phyloP scores from a whole-genome alignment of 139 green algal species.

The Haematococcus lacustris region DNA sequence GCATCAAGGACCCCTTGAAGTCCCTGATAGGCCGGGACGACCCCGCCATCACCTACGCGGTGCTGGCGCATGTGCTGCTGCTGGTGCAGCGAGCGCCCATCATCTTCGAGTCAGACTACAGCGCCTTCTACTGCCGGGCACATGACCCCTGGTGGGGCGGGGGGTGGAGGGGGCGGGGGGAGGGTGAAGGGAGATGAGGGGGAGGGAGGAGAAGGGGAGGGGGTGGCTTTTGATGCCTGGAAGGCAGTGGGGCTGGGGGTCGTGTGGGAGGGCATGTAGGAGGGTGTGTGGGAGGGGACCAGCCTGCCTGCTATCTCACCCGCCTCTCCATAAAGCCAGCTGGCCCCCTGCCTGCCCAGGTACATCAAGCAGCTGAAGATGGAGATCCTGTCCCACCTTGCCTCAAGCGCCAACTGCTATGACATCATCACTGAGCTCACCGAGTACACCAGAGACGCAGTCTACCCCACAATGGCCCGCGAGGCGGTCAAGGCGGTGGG shows the following conservation, averaged over 20 bases:
- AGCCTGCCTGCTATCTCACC: background rate
- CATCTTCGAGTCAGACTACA: constrained; percentile 68
- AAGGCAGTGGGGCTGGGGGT: too few species aligned
- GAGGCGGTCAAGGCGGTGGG: constrained; percentile 58
- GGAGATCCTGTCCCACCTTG: constrained; percentile 79
- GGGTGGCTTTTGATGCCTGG: too few species aligned
- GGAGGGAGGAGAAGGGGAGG: too few species aligned
- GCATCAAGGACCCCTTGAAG: constrained; percentile 82
- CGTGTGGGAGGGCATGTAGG: too few species aligned
- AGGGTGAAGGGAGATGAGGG: too few species aligned
- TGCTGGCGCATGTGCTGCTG: constrained; percentile 82
- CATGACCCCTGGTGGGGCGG: constrained; percentile 67
- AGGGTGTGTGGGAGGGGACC: background rate
- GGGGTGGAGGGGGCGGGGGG: too few species aligned
- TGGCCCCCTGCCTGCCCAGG: too few species aligned
- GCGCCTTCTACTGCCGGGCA: constrained; percentile 84
- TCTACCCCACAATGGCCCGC: constrained; percentile 53
- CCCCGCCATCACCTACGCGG: constrained; percentile 68
- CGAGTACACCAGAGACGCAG: constrained; percentile 55
- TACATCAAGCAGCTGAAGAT: constrained; percentile 95
- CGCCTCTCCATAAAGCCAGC: too few species aligned
- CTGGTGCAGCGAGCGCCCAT: constrained; percentile 71
- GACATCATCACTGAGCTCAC: constrained; percentile 88
- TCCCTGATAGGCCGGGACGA: constrained; percentile 72
- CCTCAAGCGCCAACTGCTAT: constrained; percentile 77